A percentile compares a stretch with the other conserved stretches of the same genome.
These are phyloP conservation scores for Vigna trinervia DNA, from an alignment of 306 rosid species.

Conservation along the genomic window DNA sequence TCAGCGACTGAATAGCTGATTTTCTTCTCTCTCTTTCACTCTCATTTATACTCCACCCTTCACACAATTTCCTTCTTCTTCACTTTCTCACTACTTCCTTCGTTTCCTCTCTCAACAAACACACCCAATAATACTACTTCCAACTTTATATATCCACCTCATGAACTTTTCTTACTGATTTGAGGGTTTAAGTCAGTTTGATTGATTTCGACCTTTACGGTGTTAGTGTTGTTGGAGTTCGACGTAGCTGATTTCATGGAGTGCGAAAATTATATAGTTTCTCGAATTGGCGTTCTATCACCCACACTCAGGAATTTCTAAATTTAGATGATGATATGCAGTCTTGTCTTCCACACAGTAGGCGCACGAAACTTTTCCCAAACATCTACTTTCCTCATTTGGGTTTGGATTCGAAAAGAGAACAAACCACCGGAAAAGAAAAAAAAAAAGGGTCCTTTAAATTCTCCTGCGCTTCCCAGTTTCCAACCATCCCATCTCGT, in stretches of 20 bases:
- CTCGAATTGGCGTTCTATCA: conserved; percentile 48
- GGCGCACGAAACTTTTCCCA: conserved; percentile 50
- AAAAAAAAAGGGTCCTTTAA: conserved; percentile 3
- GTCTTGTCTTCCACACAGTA: conserved; percentile 72
- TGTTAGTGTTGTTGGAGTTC: conserved; percentile 20
- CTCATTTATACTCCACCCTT: neutral
- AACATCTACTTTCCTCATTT: conserved; percentile 79
- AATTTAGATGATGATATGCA: conserved; percentile 52
- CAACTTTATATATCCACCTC: neutral
- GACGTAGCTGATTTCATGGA: conserved; percentile 49
- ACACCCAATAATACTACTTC: conserved; percentile 2
- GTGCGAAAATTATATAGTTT: conserved; percentile 21
- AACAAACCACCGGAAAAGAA: conserved; percentile 39
- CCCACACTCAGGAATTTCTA: conserved; percentile 53
- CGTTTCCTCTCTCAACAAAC: neutral
- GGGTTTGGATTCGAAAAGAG: conserved; percentile 50
- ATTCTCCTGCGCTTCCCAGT: conserved; percentile 33
- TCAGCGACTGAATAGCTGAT: conserved; percentile 31
- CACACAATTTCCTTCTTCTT: conserved; percentile 13
- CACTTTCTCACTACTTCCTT: neutral
- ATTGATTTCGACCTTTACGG: neutral
- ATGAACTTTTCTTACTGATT: neutral
- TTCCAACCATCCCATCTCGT: conserved; percentile 39
- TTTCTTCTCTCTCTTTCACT: neutral
- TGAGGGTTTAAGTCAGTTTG: neutral